Evolutionary conservation across 1,139 yeast genomes (phyloP).

Genomic region (Diutina neorugosa): DNA sequence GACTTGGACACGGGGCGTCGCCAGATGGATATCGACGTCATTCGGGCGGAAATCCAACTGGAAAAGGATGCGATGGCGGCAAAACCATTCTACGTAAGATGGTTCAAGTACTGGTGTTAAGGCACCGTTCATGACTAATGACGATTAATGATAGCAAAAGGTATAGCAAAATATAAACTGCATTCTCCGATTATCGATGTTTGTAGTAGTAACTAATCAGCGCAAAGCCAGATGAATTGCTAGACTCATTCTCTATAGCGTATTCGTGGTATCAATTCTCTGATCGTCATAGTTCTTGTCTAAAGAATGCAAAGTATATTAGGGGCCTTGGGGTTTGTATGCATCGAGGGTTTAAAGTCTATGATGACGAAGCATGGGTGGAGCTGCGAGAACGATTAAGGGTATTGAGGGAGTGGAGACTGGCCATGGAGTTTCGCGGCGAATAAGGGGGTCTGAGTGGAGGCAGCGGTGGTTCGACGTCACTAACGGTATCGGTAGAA

Average conservation of each 20-base stretch:
- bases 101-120: constrained; percentile 4
- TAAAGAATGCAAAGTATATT: no score
- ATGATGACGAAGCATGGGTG: not conserved
- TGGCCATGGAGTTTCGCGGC: constrained; percentile 22
- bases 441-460: not conserved
- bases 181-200: not conserved
- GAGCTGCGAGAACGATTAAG: constrained; percentile 23
- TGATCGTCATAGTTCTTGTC: no score
- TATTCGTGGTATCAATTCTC: no score
- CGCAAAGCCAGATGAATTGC: no score
- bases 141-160: not conserved
- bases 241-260: no score
- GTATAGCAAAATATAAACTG: not conserved
- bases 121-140: not conserved
- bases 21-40: constrained; percentile 8
- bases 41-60: constrained; percentile 21
- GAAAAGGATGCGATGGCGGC: constrained; percentile 18
- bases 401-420: constrained; percentile 31
- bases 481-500: not conserved
- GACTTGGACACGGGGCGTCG: constrained; percentile 32
- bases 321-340: no score
- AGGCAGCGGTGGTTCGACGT: not conserved
- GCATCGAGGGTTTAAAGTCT: no score
- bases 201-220: no score
- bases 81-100: constrained; percentile 6